These are phyloP conservation scores for Acacia acuminata DNA, from an alignment of 306 rosid genomes.

Conservation along the genomic window DNA sequence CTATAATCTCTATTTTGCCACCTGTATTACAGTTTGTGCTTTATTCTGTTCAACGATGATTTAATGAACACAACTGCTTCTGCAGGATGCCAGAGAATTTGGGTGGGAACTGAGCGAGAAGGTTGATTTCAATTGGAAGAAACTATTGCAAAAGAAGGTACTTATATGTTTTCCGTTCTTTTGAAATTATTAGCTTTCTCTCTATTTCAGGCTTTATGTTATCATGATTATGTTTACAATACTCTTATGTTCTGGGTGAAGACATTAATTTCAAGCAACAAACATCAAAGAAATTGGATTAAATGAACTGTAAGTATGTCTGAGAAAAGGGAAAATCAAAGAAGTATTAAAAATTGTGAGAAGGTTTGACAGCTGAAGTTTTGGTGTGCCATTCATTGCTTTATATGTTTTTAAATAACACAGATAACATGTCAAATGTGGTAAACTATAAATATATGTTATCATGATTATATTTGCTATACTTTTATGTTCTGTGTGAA, in stretches of 20 bases:
- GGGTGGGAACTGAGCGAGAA: conserved; percentile 94
- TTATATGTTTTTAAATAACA: background rate
- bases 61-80: conserved; percentile 17
- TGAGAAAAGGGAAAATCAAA: background rate
- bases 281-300: conserved; percentile 5
- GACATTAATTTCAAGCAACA: background rate
- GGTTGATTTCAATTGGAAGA: conserved; percentile 91
- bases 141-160: conserved; percentile 92
- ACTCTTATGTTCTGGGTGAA: background rate
- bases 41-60: background rate
- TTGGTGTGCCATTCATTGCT: background rate
- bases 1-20: background rate
- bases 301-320: background rate
- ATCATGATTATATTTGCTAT: background rate
- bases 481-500: background rate
- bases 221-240: background rate
- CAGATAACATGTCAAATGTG: background rate
- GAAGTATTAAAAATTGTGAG: background rate
- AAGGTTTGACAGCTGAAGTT: background rate
- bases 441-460: background rate
- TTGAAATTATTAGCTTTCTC: background rate
- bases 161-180: conserved; percentile 15
- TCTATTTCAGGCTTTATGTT: conserved; percentile 7
- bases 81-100: conserved; percentile 84
- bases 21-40: conserved; percentile 17